Evolutionary conservation across 1,284 basidiomycete species (phyloP).

Genomic region (Leccinum pachyderme): DNA sequence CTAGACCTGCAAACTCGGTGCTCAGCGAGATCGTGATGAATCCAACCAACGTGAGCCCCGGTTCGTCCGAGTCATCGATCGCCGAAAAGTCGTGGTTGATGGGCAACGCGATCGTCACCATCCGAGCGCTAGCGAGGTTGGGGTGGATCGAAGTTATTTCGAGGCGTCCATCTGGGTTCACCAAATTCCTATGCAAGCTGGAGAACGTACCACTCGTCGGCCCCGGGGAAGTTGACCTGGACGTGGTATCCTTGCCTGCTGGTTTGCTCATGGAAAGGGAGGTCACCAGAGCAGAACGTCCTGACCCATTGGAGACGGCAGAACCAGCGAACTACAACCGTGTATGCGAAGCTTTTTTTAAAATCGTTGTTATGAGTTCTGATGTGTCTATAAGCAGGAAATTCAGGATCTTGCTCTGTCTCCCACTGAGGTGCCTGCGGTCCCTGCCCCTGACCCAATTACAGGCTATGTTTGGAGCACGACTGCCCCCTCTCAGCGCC

Average conservation of each 20-base stretch:
- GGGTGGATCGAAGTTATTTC: conserved; percentile 92
- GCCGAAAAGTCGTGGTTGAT: conserved; percentile 83
- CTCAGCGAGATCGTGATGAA: conserved; percentile 74
- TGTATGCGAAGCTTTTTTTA: conserved; percentile 11
- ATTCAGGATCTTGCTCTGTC: conserved; percentile 12
- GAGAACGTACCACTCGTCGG: conserved; percentile 89
- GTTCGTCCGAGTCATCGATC: conserved; percentile 40
- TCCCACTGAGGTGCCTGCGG: conserved; percentile 10
- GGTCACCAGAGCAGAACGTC: conserved; percentile 33
- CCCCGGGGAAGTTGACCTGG: conserved; percentile 79
- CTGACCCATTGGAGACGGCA: conserved; percentile 15
- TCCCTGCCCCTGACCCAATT: conserved; percentile 59
- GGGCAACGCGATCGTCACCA: conserved; percentile 85
- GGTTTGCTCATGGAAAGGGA: conserved; percentile 72
- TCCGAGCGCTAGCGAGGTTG: conserved; percentile 68
- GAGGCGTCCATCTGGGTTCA: conserved; percentile 87
- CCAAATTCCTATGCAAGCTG: conserved; percentile 83
- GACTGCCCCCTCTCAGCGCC: conserved; percentile 80
- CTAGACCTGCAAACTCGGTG: conserved; percentile 81
- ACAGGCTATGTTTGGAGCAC: conserved; percentile 84
- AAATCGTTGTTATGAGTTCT: conserved; percentile 5
- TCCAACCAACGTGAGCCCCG: conserved; percentile 33
- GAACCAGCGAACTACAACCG: not conserved
- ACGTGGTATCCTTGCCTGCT: conserved; percentile 70
- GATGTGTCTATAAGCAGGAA: conserved; percentile 22